Evolutionary conservation across 2,329 filamentous ascomycete species (phyloP).

Genomic region (Huntiella moniliformis): DNA sequence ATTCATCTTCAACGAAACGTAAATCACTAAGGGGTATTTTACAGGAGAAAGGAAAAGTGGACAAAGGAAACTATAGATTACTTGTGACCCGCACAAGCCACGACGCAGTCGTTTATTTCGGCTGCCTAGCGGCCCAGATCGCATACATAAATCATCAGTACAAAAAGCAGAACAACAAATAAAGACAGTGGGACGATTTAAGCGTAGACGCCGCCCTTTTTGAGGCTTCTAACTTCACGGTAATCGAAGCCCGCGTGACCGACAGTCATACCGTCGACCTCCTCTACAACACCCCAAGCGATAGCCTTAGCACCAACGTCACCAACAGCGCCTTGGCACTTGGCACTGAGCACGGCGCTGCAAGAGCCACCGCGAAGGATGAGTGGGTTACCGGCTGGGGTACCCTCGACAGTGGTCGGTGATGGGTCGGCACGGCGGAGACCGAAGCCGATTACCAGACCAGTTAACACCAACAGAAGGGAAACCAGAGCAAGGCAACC

Average conservation of each 20-base stretch:
- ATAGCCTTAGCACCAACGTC: slow-evolving; percentile 19
- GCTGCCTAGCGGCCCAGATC: too few species aligned
- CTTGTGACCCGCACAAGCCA: background rate
- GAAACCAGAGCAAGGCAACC: slow-evolving; percentile 25
- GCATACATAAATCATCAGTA: background rate
- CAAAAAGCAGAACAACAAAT: background rate
- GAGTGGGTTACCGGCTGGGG: slow-evolving; percentile 28
- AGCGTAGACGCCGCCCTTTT: slow-evolving; percentile 22
- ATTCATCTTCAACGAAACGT: too few species aligned
- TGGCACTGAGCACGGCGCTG: slow-evolving; percentile 31
- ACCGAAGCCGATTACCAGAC: slow-evolving; percentile 22
- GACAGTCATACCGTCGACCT: slow-evolving; percentile 21
- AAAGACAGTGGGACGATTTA: slow-evolving; percentile 12
- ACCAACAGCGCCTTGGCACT: slow-evolving; percentile 20
- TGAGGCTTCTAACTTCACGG: slow-evolving; percentile 18
- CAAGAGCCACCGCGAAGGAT: slow-evolving; percentile 28
- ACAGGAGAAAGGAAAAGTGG: background rate
- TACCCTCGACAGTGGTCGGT: slow-evolving; percentile 19
- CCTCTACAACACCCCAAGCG: slow-evolving; percentile 28
- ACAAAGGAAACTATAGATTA: background rate
- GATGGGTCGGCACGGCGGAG: slow-evolving; percentile 22
- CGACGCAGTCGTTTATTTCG: too few species aligned
- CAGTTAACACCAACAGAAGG: slow-evolving; percentile 21
- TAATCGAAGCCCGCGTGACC: slow-evolving; percentile 28
- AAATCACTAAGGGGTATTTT: too few species aligned